Evolutionary conservation across 176 grass and related monocot species (phyloP), one percentile per base, ranked within the genome.

Genomic region (Triticum monococcum): DNA sequence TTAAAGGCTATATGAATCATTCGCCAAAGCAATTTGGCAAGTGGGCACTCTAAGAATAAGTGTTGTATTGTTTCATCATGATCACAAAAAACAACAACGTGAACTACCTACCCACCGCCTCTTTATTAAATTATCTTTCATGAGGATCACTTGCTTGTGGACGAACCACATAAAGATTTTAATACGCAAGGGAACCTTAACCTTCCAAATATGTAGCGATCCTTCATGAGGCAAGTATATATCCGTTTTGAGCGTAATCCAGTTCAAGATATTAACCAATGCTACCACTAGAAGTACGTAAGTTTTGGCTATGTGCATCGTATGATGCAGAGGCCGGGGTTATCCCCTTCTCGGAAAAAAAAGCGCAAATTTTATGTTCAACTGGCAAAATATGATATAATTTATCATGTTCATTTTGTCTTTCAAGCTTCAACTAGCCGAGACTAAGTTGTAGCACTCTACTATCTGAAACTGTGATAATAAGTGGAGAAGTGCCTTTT

Each of bases 201-300:
- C 28, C 28, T 30, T 30, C 28, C 28, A 30, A 30, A 30, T 30
- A 30, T 30, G 28, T 30, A 30, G 28, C 28, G 63, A 89, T 52
- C 72, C 80, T 74, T 88, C 81, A 86, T 23, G 91, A 98, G 96
- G 96, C 91, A 89, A 89, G 86, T 79, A 18, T 70, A 66, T 62
- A 64, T 20, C 36, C 36, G 46, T 25, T 86, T 37, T 40, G 9
- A 75, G 28, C 12, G 32, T 81, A 30, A 4, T 45, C 72, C 13
- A 84, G 5, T 70, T 23, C 23, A 41, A 76, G 24, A 84, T 67
- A 64, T 63, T 17, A 28, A 65, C 43, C 32, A 82, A 82, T 36
- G 13, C 65, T 63, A 81, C 35, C 61, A 81, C 65, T 35, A 54
- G 9, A 81, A 81, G 1, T 48, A 35, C 1, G 30, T 1, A 81